Evolutionary conservation across 257 asterid species (phyloP).

Genomic region (Jaltomata sinuosa): DNA sequence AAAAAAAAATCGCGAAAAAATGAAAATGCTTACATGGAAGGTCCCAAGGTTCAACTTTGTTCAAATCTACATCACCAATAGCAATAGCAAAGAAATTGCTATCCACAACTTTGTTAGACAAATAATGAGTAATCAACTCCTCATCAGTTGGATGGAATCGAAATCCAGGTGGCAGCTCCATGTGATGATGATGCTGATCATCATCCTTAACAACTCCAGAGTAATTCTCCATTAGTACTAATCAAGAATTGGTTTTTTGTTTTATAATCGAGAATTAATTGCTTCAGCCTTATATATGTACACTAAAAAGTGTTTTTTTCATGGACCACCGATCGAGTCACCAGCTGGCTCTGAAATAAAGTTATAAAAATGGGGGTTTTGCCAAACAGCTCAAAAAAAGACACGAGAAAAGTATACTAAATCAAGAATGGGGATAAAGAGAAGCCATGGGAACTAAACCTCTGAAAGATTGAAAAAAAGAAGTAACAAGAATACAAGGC

Average conservation of each 20-base stretch:
- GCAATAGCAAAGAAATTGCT: conserved; percentile 36
- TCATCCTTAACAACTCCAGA: conserved; percentile 14
- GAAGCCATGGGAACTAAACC: conserved; percentile 18
- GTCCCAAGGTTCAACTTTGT: conserved; percentile 77
- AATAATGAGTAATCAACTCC: conserved; percentile 66
- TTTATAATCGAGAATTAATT: background rate
- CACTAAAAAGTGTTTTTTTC: background rate
- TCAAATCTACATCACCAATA: conserved; percentile 74
- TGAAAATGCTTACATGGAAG: conserved; percentile 44
- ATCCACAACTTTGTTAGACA: conserved; percentile 44
- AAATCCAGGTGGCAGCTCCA: conserved; percentile 71
- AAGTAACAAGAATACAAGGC: conserved; percentile 12
- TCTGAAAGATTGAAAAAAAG: conserved; percentile 13
- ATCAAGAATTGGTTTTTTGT: background rate
- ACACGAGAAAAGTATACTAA: background rate
- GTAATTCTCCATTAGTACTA: conserved; percentile 25
- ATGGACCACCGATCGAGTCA: background rate
- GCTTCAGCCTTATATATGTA: background rate
- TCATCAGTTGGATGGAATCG: conserved; percentile 81
- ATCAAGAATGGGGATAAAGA: conserved; percentile 7
- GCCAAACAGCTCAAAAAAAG: conserved; percentile 3
- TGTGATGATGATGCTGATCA: conserved; percentile 6
- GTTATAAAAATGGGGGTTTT: background rate
- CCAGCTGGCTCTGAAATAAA: background rate
- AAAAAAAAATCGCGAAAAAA: too few relatives aligned